These are phyloP conservation scores for Gonapodya prolifera DNA, from an alignment of 192 early-diverging fungal species.

Conservation along the genomic window DNA sequence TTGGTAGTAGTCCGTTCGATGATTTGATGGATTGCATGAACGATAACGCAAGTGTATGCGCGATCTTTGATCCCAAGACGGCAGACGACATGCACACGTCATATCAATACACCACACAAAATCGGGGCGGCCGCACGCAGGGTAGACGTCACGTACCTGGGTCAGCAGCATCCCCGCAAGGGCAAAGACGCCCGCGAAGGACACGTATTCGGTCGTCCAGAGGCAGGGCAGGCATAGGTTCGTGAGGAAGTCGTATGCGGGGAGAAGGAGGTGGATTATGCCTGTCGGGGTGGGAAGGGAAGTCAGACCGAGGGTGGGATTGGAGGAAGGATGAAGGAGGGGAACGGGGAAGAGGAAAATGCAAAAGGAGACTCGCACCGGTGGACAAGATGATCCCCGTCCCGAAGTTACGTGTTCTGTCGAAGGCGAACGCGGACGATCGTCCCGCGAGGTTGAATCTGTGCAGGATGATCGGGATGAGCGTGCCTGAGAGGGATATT, in stretches of 20 bases:
- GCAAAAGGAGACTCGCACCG: no score
- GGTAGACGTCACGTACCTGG: no score
- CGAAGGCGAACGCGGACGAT: slow-evolving; percentile 24
- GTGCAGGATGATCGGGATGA: neutral
- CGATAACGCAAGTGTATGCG: no score
- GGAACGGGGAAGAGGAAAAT: no score
- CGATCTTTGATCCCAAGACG: no score
- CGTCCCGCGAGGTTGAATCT: slow-evolving; percentile 2
- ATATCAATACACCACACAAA: no score
- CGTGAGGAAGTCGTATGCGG: slow-evolving; percentile 35
- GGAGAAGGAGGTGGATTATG: slow-evolving; percentile 66
- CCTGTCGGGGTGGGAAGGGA: slow-evolving; percentile 15
- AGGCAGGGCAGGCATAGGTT: slow-evolving; percentile 35
- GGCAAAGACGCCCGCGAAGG: slow-evolving; percentile 20
- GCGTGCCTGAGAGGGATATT: neutral
- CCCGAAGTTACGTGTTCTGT: slow-evolving; percentile 39
- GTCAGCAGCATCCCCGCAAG: neutral
- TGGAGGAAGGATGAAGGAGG: no score
- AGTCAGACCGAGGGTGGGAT: no score
- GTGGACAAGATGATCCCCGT: slow-evolving; percentile 64
- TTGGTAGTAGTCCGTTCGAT: no score
- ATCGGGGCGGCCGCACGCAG: no score
- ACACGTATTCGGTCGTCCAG: slow-evolving; percentile 33
- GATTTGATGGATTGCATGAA: no score
- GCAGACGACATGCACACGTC: no score